Percentiles rank a stretch among this genome's conserved stretches.
phyloP scores from a whole-genome alignment of 176 grass and related monocot species.

The Bonia amplexicaulis region DNA sequence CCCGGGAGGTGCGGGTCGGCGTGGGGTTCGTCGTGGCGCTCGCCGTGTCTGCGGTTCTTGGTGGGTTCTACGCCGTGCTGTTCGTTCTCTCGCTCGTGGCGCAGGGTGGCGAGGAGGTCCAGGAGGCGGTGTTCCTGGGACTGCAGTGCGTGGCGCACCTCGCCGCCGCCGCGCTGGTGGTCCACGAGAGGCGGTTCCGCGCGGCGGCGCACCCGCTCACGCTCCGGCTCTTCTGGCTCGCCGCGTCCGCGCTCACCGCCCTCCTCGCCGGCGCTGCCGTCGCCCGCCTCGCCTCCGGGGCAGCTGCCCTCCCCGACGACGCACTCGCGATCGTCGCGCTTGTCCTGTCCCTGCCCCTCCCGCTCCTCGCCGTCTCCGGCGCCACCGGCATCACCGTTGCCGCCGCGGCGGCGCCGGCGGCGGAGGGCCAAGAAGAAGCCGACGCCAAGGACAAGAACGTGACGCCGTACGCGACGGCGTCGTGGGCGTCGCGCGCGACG shows the following conservation, averaged over 20 bases:
- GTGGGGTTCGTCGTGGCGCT: slow-evolving; percentile 49
- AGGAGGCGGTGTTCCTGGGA: slow-evolving; percentile 51
- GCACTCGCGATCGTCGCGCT: slow-evolving; percentile 44
- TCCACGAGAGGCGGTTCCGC: slow-evolving; percentile 53
- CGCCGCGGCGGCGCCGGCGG: not conserved
- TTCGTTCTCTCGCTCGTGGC: slow-evolving; percentile 20
- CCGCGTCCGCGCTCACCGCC: slow-evolving; percentile 33
- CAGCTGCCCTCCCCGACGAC: slow-evolving; percentile 40
- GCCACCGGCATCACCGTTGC: slow-evolving; percentile 30
- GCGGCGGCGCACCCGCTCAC: slow-evolving; percentile 50
- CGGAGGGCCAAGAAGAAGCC: not conserved
- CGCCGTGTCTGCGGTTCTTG: slow-evolving; percentile 32
- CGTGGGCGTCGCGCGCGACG: slow-evolving; percentile 48
- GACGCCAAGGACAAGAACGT: not conserved
- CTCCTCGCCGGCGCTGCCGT: slow-evolving; percentile 50
- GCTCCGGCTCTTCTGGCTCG: slow-evolving; percentile 73
- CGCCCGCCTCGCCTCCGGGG: slow-evolving; percentile 35
- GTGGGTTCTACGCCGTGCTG: slow-evolving; percentile 43
- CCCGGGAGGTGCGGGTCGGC: not conserved
- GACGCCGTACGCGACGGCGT: slow-evolving; percentile 57
- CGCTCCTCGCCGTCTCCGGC: slow-evolving; percentile 34
- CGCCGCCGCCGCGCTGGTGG: slow-evolving; percentile 42
- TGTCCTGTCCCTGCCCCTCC: slow-evolving; percentile 47
- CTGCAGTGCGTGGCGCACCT: slow-evolving; percentile 64
- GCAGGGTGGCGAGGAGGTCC: not conserved